Conservation (phyloP, 1,139 yeast genomes). For the Geotrichum siamense region DNA sequence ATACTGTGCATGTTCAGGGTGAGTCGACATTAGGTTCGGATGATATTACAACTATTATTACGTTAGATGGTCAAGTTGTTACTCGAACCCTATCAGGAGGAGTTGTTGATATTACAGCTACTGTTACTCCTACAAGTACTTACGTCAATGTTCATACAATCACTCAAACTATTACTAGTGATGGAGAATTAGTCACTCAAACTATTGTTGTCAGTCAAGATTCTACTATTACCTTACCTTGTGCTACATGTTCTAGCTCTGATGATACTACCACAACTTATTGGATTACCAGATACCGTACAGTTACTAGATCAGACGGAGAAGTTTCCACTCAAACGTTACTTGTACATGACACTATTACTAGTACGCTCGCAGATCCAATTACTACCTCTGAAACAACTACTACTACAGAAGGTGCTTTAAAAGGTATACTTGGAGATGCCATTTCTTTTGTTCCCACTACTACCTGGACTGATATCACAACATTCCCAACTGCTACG, state of each 20-base stretch:
- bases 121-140: conserved; percentile 15
- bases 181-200: conserved; percentile 10
- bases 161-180: conserved; percentile 4
- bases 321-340: conserved; percentile 3
- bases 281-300: conserved; percentile 2
- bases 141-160: conserved; percentile 4
- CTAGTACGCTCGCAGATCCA: conserved; percentile 3
- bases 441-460: neutral
- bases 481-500: conserved; percentile 7
- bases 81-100: conserved; percentile 8
- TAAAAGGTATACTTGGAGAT: neutral
- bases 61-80: conserved; percentile 7
- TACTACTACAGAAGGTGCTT: neutral
- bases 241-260: conserved; percentile 8
- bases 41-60: conserved; percentile 4
- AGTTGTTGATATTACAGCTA: neutral
- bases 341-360: conserved; percentile 5
- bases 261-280: conserved; percentile 10
- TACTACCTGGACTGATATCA: conserved; percentile 4
- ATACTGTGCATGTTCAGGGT: conserved; percentile 2
- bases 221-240: conserved; percentile 3
- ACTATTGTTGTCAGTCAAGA: conserved; percentile 7
- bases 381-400: neutral
- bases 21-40: conserved; percentile 1
- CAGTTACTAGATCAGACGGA: conserved; percentile 13